Evolutionary conservation across 768 basidiomycete species (phyloP).

Genomic region (Trametes coccinea): DNA sequence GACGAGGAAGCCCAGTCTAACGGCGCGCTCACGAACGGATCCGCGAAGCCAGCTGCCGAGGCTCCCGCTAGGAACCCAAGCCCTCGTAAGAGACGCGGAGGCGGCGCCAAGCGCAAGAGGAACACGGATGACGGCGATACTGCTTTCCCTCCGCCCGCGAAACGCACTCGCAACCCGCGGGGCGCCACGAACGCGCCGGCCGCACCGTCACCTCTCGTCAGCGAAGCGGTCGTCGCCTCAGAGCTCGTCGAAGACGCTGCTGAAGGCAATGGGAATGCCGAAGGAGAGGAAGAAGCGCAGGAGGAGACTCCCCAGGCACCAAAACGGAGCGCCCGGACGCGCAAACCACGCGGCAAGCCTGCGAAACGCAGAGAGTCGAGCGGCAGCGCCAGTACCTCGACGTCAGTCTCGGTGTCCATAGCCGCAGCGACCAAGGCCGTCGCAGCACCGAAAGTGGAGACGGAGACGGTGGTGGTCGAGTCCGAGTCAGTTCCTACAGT

Average conservation of each 20-base stretch:
- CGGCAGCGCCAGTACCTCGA: constrained; percentile 48
- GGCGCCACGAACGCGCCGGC: constrained; percentile 31
- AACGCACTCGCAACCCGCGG: constrained; percentile 58
- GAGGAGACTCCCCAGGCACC: constrained; percentile 37
- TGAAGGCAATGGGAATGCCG: constrained; percentile 24
- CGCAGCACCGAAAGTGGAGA: constrained; percentile 2
- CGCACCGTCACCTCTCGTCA: constrained; percentile 29
- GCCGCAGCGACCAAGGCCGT: constrained; percentile 28
- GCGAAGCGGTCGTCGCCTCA: constrained; percentile 41
- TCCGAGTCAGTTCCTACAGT: not conserved
- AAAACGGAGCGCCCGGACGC: constrained; percentile 50
- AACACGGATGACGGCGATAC: constrained; percentile 61
- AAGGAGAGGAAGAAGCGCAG: constrained; percentile 38
- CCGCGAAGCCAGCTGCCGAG: constrained; percentile 35
- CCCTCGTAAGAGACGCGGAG: constrained; percentile 52
- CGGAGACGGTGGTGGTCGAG: not conserved
- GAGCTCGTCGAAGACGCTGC: constrained; percentile 33
- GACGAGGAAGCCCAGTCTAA: constrained; percentile 37
- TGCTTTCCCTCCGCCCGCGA: constrained; percentile 62
- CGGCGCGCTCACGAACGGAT: constrained; percentile 21
- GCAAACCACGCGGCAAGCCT: constrained; percentile 36
- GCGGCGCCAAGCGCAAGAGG: constrained; percentile 54
- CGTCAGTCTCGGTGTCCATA: constrained; percentile 37
- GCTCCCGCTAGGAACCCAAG: constrained; percentile 32
- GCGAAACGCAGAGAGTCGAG: constrained; percentile 47